These are phyloP conservation scores for Dichomitus squalens DNA, from an alignment of 1,284 basidiomycete genomes.

Conservation along the genomic window DNA sequence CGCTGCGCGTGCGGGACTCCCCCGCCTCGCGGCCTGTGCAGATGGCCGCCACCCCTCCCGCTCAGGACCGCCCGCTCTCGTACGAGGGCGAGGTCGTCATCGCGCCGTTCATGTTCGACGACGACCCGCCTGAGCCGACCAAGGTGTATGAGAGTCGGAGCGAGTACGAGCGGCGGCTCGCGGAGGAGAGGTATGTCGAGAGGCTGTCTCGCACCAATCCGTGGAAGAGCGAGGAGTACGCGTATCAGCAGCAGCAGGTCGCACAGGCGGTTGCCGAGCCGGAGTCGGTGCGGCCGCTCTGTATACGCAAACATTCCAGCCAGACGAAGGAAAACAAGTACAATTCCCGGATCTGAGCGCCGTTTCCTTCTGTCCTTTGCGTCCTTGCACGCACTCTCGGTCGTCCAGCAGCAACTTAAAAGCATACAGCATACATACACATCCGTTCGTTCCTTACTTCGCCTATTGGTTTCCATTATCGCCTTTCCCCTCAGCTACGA, in stretches of 20 bases:
- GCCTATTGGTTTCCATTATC: background rate
- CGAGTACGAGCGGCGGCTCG: background rate
- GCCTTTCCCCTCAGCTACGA: background rate
- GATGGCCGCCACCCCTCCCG: background rate
- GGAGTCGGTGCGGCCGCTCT: constrained; percentile 15
- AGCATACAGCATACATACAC: background rate
- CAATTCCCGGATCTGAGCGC: background rate
- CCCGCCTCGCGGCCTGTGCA: background rate
- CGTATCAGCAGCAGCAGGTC: constrained; percentile 6
- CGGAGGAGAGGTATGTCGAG: background rate
- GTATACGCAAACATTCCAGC: constrained; percentile 11
- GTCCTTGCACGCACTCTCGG: too few relatives aligned
- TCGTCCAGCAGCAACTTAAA: background rate
- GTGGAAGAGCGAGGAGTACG: background rate
- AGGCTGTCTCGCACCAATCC: background rate
- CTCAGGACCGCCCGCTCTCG: constrained; percentile 2
- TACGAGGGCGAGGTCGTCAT: constrained; percentile 8
- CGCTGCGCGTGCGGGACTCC: constrained; percentile 2
- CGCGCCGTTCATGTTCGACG: background rate
- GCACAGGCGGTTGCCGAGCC: constrained; percentile 15
- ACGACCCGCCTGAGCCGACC: background rate
- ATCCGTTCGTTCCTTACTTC: background rate
- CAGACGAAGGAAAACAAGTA: too few relatives aligned
- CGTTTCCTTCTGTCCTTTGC: too few relatives aligned
- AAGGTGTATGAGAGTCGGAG: background rate